These are phyloP conservation scores for Lasiodiplodia gonubiensis DNA, from an alignment of 2,329 filamentous ascomycete genomes.

Conservation along the genomic window DNA sequence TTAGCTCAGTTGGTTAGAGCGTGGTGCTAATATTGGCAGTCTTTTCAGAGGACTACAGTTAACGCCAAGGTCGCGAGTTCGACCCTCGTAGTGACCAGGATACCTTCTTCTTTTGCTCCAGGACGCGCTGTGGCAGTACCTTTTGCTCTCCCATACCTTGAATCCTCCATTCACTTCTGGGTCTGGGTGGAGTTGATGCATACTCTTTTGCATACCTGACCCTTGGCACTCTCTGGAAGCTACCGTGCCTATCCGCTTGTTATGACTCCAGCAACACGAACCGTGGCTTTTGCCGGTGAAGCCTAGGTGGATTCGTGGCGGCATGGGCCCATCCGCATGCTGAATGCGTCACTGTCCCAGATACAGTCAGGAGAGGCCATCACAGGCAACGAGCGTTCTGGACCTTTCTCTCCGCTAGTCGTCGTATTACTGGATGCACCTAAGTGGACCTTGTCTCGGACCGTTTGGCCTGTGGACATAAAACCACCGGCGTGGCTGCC, in stretches of 20 bases:
- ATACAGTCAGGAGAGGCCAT: neutral
- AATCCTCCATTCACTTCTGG: neutral
- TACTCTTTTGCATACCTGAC: neutral
- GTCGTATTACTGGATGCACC: neutral
- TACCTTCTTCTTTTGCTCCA: conserved; percentile 11
- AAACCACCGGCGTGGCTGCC: neutral
- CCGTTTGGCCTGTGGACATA: neutral
- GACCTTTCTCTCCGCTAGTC: neutral
- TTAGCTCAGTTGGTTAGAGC: conserved; percentile 34
- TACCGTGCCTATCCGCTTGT: too few species aligned
- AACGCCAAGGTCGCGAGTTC: conserved; percentile 33
- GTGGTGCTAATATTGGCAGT: conserved; percentile 31
- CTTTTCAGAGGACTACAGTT: neutral
- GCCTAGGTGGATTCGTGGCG: neutral
- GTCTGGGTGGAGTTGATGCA: neutral
- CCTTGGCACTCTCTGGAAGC: neutral
- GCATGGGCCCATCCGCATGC: neutral
- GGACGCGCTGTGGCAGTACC: neutral
- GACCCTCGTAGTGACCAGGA: conserved; percentile 32
- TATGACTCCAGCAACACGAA: neutral
- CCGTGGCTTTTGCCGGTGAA: conserved; percentile 9
- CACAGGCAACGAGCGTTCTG: neutral
- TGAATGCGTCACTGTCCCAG: neutral
- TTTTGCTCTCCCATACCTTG: neutral
- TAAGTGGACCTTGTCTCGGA: neutral